Conservation (phyloP, 75 land plant species). For the Picea sitchensis region DNA sequence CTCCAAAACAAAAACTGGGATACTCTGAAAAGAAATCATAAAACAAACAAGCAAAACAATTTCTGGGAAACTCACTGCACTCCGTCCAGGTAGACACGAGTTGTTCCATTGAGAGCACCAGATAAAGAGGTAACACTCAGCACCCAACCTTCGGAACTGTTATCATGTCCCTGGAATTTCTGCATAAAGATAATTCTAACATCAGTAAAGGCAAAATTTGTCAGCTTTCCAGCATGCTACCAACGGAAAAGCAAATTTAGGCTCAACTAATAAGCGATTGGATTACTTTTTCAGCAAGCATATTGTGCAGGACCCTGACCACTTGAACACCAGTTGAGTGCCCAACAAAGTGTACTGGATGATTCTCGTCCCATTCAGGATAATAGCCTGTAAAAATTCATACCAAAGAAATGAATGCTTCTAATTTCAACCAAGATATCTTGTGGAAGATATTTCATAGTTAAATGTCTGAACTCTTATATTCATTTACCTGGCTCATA, state of each 20-base stretch:
- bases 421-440: constrained; percentile 5
- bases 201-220: not conserved
- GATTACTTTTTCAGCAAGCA: constrained; percentile 88
- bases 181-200: constrained; percentile 23
- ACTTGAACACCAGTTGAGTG: constrained; percentile 97
- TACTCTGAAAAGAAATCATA: not conserved
- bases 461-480: not conserved
- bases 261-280: not conserved
- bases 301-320: constrained; percentile 81
- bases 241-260: constrained; percentile 4
- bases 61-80: constrained; percentile 60
- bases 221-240: not conserved
- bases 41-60: constrained; percentile 3
- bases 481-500: constrained; percentile 59
- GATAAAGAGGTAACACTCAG: constrained; percentile 86
- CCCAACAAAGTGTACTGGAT: constrained; percentile 94
- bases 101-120: constrained; percentile 93
- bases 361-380: constrained; percentile 87
- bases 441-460: constrained; percentile 4
- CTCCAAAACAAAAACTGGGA: not conserved
- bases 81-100: constrained; percentile 90
- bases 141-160: constrained; percentile 84
- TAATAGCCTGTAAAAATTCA: constrained; percentile 65
- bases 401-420: not conserved
- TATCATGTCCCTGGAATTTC: constrained; percentile 73